Percentiles rank a stretch among this genome's conserved stretches.
Evolutionary conservation across 805 yeast species (phyloP).

Genomic region (Vanderwaltozyma tropicalis): DNA sequence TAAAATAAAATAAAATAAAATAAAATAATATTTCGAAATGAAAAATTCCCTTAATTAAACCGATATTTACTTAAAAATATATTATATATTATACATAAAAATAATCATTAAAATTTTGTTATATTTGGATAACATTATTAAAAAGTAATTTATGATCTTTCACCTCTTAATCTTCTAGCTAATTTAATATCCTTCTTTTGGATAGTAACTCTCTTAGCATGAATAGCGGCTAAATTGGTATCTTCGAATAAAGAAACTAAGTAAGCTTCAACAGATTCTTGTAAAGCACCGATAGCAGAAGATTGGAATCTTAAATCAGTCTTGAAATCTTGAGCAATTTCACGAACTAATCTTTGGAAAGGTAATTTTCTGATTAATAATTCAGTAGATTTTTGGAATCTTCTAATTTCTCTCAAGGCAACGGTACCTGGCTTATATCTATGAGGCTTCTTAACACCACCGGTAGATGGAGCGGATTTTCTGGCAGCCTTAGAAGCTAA

Average conservation of each 20-base stretch:
- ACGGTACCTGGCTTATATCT: slow-evolving; percentile 96
- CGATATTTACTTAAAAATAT: slow-evolving; percentile 3
- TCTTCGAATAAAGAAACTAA: slow-evolving; percentile 92
- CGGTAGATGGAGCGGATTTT: slow-evolving; percentile 84
- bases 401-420: slow-evolving; percentile 92
- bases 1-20: too few relatives aligned
- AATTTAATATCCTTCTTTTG: slow-evolving; percentile 97
- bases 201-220: slow-evolving; percentile 97
- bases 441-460: slow-evolving; percentile 91
- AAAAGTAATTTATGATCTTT: slow-evolving; percentile 52
- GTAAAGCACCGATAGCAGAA: slow-evolving; percentile 93
- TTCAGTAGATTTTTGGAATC: slow-evolving; percentile 94
- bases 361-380: slow-evolving; percentile 91
- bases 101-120: background rate
- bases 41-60: slow-evolving; percentile 3
- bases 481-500: slow-evolving; percentile 87
- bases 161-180: slow-evolving; percentile 97
- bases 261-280: slow-evolving; percentile 98
- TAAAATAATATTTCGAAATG: background rate
- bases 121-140: background rate
- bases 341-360: slow-evolving; percentile 92
- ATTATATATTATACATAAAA: slow-evolving; percentile 3
- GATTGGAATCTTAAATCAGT: slow-evolving; percentile 93
- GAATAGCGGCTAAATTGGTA: slow-evolving; percentile 96
- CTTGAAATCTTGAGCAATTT: slow-evolving; percentile 89